Conservation (phyloP, 2,329 filamentous ascomycete genomes). For the Biscogniauxia sp. region DNA sequence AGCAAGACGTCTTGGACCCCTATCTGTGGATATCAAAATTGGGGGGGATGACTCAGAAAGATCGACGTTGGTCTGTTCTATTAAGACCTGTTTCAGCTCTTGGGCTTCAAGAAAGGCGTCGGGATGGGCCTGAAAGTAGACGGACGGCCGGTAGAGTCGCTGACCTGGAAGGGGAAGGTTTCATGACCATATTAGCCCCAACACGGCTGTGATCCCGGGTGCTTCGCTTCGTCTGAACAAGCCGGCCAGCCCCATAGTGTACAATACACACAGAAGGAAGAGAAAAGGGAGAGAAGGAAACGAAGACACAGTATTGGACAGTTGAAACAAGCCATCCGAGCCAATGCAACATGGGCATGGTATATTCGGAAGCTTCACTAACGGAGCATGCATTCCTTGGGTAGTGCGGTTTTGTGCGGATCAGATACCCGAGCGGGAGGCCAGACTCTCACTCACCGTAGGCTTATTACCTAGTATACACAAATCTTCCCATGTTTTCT, state of each 20-base stretch:
- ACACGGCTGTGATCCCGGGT: constrained; percentile 17
- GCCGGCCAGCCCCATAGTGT: not conserved
- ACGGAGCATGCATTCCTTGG: not conserved
- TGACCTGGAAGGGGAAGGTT: constrained; percentile 26
- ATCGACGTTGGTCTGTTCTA: constrained; percentile 21
- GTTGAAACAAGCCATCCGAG: not conserved
- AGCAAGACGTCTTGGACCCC: not conserved
- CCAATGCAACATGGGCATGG: not conserved
- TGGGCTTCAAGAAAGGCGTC: constrained; percentile 20
- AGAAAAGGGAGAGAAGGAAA: not conserved
- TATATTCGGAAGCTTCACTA: not conserved
- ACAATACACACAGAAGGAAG: not conserved
- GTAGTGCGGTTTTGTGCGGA: not conserved
- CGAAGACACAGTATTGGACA: not conserved
- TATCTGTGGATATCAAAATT: not conserved
- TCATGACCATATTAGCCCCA: constrained; percentile 24
- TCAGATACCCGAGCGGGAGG: not conserved
- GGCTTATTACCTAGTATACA: too few species aligned
- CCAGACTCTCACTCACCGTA: not conserved
- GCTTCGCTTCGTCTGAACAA: constrained; percentile 17
- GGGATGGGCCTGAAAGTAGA: constrained; percentile 16
- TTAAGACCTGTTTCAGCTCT: constrained; percentile 29
- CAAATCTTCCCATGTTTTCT: not conserved
- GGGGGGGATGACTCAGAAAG: constrained; percentile 17
- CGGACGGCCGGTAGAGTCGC: constrained; percentile 12